A percentile compares a stretch with the other conserved stretches of the same genome.
phyloP scores from a whole-genome alignment of 768 basidiomycete species.

The Naganishia antarctica region DNA sequence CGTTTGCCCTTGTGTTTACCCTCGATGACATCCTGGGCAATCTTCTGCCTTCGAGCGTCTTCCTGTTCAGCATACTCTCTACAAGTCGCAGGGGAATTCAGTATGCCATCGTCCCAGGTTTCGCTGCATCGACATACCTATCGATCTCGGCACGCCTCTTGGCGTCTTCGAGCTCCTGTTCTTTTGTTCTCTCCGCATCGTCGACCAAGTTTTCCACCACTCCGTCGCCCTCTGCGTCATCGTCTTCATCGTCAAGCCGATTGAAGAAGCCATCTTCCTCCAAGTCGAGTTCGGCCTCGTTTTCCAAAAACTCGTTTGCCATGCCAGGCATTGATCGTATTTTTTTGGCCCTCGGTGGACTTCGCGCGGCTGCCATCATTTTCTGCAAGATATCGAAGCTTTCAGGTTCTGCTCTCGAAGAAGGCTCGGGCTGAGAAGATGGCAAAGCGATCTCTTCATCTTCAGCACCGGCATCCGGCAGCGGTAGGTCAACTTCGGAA shows the following conservation, averaged over 20 bases:
- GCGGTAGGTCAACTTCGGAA: neutral
- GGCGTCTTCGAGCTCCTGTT: neutral
- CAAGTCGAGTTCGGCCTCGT: conserved; percentile 12
- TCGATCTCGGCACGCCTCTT: conserved; percentile 11
- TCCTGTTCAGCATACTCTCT: conserved; percentile 17
- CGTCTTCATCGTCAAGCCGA: conserved; percentile 17
- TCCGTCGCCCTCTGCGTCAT: conserved; percentile 15
- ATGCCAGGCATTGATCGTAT: neutral
- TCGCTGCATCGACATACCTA: neutral
- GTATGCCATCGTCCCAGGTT: no score
- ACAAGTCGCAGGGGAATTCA: no score
- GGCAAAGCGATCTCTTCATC: conserved; percentile 12
- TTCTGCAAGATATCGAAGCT: neutral
- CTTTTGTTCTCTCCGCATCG: conserved; percentile 9
- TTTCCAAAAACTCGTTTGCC: conserved; percentile 13
- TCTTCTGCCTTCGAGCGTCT: conserved; percentile 21
- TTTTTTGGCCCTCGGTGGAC: neutral
- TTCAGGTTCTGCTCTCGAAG: neutral
- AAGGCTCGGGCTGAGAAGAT: conserved; percentile 11
- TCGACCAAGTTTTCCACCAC: conserved; percentile 20
- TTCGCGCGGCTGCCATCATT: conserved; percentile 20
- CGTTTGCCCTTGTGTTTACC: conserved; percentile 20
- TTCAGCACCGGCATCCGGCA: neutral
- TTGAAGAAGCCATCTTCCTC: conserved; percentile 18
- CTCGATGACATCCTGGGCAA: conserved; percentile 22